Evolutionary conservation across 805 yeast species (phyloP).

Genomic region (Saccharomycopsis vini): DNA sequence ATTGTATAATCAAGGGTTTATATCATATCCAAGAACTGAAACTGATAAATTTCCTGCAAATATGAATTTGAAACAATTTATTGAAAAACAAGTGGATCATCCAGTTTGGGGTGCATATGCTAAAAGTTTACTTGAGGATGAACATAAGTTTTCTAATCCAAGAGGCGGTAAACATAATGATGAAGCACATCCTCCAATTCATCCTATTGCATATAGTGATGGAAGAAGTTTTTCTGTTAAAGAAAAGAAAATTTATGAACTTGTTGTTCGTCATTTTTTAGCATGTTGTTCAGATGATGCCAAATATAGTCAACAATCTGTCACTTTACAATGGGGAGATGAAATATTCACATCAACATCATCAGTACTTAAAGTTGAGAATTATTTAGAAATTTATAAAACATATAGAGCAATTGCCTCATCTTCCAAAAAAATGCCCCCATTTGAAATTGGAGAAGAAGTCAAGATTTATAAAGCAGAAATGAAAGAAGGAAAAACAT

Average conservation of each 20-base stretch:
- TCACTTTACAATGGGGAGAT: conserved; percentile 64
- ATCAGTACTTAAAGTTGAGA: conserved; percentile 57
- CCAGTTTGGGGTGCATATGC: conserved; percentile 72
- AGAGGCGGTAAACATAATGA: conserved; percentile 80
- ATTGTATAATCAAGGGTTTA: conserved; percentile 74
- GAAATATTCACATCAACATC: conserved; percentile 74
- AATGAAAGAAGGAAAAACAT: conserved; percentile 65
- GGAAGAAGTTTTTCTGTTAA: conserved; percentile 28
- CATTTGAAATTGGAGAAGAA: conserved; percentile 45
- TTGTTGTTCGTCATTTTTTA: conserved; percentile 72
- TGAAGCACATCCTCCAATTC: conserved; percentile 97
- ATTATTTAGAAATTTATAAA: conserved; percentile 72
- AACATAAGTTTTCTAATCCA: conserved; percentile 51
- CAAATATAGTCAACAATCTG: conserved; percentile 57
- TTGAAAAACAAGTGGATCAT: conserved; percentile 51
- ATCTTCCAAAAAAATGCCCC: conserved; percentile 51
- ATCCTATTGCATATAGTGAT: conserved; percentile 57
- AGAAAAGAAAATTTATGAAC: conserved; percentile 74
- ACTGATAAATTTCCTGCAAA: conserved; percentile 76
- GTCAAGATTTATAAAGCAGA: conserved; percentile 49
- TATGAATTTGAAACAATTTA: conserved; percentile 59
- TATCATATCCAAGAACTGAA: conserved; percentile 96
- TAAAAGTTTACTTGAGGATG: conserved; percentile 27
- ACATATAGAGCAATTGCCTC: conserved; percentile 66
- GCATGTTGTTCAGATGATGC: conserved; percentile 94